Conservation (phyloP, 257 asterid species). For the Rhazya stricta region DNA sequence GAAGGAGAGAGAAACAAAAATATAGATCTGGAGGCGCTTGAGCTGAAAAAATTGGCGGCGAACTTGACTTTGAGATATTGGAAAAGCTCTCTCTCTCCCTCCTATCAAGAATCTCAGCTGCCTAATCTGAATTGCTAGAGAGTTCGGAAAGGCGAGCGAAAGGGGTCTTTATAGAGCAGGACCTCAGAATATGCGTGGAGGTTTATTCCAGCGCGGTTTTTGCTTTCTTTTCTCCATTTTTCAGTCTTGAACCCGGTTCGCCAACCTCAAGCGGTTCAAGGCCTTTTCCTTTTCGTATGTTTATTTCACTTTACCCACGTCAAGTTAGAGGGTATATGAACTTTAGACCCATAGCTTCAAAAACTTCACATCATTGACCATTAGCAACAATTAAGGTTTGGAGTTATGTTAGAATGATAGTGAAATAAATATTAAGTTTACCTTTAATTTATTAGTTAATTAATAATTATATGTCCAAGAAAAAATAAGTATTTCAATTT, state of each 20-base stretch:
- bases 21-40: conserved; percentile 1
- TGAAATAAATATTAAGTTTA: too few relatives aligned
- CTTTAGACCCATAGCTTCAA: too few relatives aligned
- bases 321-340: too few relatives aligned
- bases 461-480: too few relatives aligned
- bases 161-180: conserved; percentile 1
- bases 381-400: too few relatives aligned
- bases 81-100: not conserved
- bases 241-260: not conserved
- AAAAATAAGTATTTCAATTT: too few relatives aligned
- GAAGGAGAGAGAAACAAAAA: not conserved
- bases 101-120: not conserved
- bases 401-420: too few relatives aligned
- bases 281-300: not conserved
- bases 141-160: not conserved
- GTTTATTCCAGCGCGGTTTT: conserved; percentile 15
- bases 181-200: conserved; percentile 2
- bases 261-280: not conserved
- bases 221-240: not conserved
- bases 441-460: too few relatives aligned
- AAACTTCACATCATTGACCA: too few relatives aligned
- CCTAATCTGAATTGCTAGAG: conserved; percentile 2
- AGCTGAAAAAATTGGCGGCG: too few relatives aligned
- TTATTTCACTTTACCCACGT: too few relatives aligned
- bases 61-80: not conserved